Evolutionary conservation across 768 basidiomycete genomes (phyloP).

Genomic region (Pulveroboletus sp.): DNA sequence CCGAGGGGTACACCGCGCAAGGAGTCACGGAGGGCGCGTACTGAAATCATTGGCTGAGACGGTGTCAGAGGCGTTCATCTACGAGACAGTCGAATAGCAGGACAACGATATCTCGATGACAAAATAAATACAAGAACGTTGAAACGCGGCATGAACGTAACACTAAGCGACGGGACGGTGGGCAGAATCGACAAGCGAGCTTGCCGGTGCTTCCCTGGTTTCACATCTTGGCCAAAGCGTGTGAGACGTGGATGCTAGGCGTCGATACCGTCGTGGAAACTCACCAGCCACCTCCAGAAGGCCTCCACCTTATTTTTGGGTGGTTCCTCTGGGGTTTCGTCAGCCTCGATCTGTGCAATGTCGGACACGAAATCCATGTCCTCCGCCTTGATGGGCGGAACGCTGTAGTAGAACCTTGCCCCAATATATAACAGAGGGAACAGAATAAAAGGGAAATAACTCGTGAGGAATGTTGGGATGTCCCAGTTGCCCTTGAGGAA

Average conservation of each 20-base stretch:
- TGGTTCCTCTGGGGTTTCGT: constrained; percentile 64
- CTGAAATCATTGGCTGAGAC: too few relatives aligned
- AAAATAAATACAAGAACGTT: not conserved
- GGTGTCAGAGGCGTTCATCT: too few relatives aligned
- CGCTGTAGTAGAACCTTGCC: constrained; percentile 44
- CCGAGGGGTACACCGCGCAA: too few relatives aligned
- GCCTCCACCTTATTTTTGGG: constrained; percentile 65
- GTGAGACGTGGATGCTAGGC: not conserved
- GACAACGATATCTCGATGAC: not conserved
- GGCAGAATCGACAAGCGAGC: not conserved
- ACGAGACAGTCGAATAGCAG: not conserved
- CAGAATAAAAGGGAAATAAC: constrained; percentile 65
- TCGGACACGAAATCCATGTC: constrained; percentile 86
- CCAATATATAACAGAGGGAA: constrained; percentile 74
- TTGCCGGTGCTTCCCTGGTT: not conserved
- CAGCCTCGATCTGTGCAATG: constrained; percentile 66
- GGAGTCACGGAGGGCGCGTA: too few relatives aligned
- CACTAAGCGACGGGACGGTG: not conserved
- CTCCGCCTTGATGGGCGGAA: constrained; percentile 31
- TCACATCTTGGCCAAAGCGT: constrained; percentile 20
- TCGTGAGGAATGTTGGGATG: constrained; percentile 72
- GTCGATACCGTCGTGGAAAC: constrained; percentile 23
- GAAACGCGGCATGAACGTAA: constrained; percentile 4
- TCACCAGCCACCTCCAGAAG: constrained; percentile 78
- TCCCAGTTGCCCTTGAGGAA: constrained; percentile 54